Evolutionary conservation across 306 rosid species (phyloP), one percentile per base, ranked within the genome.

Genomic region (Quercus variabilis): DNA sequence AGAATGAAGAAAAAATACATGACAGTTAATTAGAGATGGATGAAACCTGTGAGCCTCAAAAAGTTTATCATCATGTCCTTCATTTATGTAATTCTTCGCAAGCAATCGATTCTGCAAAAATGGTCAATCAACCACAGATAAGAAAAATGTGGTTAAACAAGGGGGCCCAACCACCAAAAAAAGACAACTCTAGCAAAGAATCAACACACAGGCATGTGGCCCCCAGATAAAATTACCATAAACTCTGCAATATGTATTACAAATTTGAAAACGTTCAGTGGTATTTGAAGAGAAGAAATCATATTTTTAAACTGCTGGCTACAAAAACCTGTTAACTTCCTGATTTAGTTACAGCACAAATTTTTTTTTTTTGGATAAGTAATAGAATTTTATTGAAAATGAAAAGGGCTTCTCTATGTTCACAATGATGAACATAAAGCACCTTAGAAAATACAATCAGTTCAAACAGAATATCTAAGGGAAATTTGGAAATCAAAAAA

Each of bases 81-180:
- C 97, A 73, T 94, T 88, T 68, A 90, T 90, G 87, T 94, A 94
- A 83, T 94, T 94, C 96, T 90, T 86, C 1, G 97, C 97, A 83
- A 94, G 98, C 87, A 94, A 81, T 76, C 98, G 98, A 72, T 94
- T 94, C 98, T 94, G 90, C 80, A 81, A 78, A 74, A 62, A 69
- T 73, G 15, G 41, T 51, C 51, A n/a, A 78, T 17, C 71, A 73
- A 46, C 67, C 73, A 55, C 67, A 80, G 63, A 46, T 51, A 6
- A 56, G 63, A 82, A 65, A 55, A 82, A 55, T 31, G 9, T 35
- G 26, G 21, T 56, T 15, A 14, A 58, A 18, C 38, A 60, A 71
- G 71, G 38, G 25, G 60, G 20, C 23, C 55, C 35, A 74, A 55
- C 41, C 57, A 69, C 26, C 69, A 69, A 62, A 78, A 31, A 62